These are phyloP conservation scores for Cyathus striatus DNA, from an alignment of 768 basidiomycete genomes.

Conservation along the genomic window DNA sequence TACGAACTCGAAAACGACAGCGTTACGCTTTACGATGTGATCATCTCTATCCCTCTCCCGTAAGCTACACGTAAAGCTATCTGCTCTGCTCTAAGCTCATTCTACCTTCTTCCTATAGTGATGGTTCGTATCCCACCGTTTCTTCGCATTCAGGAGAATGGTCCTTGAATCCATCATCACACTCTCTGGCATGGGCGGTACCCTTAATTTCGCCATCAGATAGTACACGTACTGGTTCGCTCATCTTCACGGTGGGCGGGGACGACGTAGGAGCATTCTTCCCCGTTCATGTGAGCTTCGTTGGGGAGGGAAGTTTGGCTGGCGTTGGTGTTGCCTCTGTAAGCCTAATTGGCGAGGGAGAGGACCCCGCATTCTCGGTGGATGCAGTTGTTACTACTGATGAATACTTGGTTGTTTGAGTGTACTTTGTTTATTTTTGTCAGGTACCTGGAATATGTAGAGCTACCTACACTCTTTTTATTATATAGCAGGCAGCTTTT, in stretches of 20 bases:
- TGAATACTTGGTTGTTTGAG: conserved; percentile 52
- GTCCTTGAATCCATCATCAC: conserved; percentile 73
- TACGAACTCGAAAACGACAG: conserved; percentile 90
- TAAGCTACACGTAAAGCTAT: conserved; percentile 31
- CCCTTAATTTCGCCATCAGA: conserved; percentile 58
- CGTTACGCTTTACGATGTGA: conserved; percentile 76
- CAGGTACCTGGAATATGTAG: background rate
- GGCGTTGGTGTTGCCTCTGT: conserved; percentile 66
- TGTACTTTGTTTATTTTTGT: background rate
- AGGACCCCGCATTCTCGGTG: conserved; percentile 39
- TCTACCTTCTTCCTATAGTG: conserved; percentile 25
- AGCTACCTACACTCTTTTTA: too few species aligned
- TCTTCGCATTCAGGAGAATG: conserved; percentile 74
- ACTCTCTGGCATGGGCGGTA: conserved; percentile 84
- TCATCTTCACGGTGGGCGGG: conserved; percentile 86
- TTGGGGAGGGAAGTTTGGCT: conserved; percentile 74
- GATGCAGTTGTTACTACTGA: conserved; percentile 51
- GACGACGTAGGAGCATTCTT: conserved; percentile 85
- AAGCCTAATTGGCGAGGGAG: conserved; percentile 42
- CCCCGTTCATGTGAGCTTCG: conserved; percentile 84
- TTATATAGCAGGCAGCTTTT: too few species aligned
- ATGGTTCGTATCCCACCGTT: conserved; percentile 83
- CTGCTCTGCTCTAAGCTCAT: background rate
- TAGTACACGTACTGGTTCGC: conserved; percentile 67
- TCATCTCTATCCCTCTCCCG: conserved; percentile 92